Evolutionary conservation across 1,139 yeast genomes (phyloP), one percentile per base, ranked within the genome.

Genomic region (Taphrina flavorubra): DNA sequence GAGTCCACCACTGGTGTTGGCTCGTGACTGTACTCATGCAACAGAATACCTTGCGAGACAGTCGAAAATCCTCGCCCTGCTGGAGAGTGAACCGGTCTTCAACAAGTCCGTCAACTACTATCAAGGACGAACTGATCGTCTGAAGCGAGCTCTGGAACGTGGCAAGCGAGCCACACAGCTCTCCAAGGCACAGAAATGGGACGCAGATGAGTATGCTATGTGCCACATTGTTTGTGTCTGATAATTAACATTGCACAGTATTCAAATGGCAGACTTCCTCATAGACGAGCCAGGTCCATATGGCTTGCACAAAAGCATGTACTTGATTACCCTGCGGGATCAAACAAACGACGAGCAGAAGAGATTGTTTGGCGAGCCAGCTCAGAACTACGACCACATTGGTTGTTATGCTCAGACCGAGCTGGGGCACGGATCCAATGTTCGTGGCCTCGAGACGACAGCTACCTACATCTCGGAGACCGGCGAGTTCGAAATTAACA

Each of bases 391-490:
- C 42, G 65, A 65, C 14, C 65, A 59, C 56, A 51, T 65, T 39
- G 97, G 97, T 18, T 92, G 97, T 80, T 92, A 92, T 78, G 92
- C 90, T 67, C 92, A 92, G 97, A 92, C 97, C 31, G 97, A 92
- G 79, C 80, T 92, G 77, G 97, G 92, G 13, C 97, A 92, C 77
- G 97, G 97, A 58, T 90, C 97, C 49, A 91, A 92, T 76, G 97
- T 92, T 51, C 96, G 97, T 13, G 95, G 91, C 58, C 82, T 91
- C 73, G 96, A 92, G 79, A 92, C 97, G 18, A 89, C 92, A 39
- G 97, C 97, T 25, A 87, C 90, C 60, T 92, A 84, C 77, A 89
- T 90, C 77, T 81, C 82, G 59, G 81, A 79, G 42, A 83, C 83
- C 44, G 91, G 90, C 74, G 86, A 87, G 72, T 90, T 92, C 74